A percentile compares a stretch with the other conserved stretches of the same genome.
Conservation (phyloP, 1,284 basidiomycete genomes). For the Apiotrichum akiyoshidainum region DNA sequence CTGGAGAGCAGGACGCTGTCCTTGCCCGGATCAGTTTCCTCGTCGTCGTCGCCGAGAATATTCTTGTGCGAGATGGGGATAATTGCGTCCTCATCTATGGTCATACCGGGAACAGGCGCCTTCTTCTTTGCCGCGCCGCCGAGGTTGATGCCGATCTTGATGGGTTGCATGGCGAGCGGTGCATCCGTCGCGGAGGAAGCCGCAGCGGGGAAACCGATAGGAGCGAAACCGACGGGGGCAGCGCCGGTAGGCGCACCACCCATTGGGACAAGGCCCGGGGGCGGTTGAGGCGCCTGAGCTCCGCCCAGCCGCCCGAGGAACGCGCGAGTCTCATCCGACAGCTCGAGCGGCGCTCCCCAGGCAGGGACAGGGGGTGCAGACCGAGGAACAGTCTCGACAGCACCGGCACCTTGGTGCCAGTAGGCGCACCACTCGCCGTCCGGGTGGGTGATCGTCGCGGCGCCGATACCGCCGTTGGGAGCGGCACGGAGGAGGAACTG, state of each 20-base stretch:
- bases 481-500: constrained; percentile 34
- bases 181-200: not conserved
- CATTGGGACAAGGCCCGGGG: not conserved
- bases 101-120: constrained; percentile 12
- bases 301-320: constrained; percentile 41
- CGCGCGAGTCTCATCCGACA: constrained; percentile 20
- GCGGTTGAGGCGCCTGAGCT: not conserved
- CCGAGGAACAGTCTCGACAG: constrained; percentile 29
- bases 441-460: constrained; percentile 54
- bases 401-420: constrained; percentile 41
- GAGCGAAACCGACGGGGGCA: not conserved
- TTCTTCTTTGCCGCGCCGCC: constrained; percentile 24
- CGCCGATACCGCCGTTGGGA: constrained; percentile 39
- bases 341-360: constrained; percentile 4
- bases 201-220: not conserved
- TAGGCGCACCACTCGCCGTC: constrained; percentile 54
- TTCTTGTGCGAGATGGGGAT: constrained; percentile 36
- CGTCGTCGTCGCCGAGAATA: constrained; percentile 58
- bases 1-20: constrained; percentile 47
- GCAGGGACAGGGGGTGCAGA: constrained; percentile 21
- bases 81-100: constrained; percentile 34
- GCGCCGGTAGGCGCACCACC: too few species aligned
- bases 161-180: constrained; percentile 29
- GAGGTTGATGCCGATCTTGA: constrained; percentile 45
- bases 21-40: constrained; percentile 58